phyloP scores from a whole-genome alignment of 169 alveolate species.

The Cryptosporidium sp. region DNA sequence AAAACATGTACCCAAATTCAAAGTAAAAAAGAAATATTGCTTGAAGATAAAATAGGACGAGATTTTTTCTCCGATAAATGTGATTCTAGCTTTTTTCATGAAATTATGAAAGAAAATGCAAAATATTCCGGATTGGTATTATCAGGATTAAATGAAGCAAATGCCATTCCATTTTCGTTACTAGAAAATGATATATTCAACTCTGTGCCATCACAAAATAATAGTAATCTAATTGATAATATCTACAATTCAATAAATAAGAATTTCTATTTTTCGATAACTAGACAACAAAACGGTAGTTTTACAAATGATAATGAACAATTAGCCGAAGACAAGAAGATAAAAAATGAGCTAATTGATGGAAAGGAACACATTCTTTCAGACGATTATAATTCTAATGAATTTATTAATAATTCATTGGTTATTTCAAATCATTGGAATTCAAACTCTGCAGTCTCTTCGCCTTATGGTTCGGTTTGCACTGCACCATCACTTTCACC shows the following conservation, averaged over 20 bases:
- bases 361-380: background rate
- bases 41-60: background rate
- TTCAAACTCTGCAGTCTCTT: constrained; percentile 3
- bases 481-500: constrained; percentile 37
- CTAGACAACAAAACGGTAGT: background rate
- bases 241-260: background rate
- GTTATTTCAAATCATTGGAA: background rate
- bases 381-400: background rate
- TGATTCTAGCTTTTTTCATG: background rate
- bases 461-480: constrained; percentile 20
- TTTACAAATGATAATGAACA: background rate
- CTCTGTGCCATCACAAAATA: background rate
- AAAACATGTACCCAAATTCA: background rate
- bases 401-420: background rate
- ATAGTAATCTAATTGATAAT: background rate
- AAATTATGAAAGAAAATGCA: background rate
- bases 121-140: background rate
- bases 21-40: background rate
- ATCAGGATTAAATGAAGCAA: background rate
- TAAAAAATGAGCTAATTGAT: background rate
- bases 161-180: background rate
- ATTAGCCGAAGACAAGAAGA: background rate
- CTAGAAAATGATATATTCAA: background rate
- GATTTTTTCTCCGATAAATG: background rate
- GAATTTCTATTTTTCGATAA: background rate